A percentile compares a stretch with the other conserved stretches of the same genome.
phyloP scores from a whole-genome alignment of 1,139 yeast species.

The Keqinozyma sinolaborantium region DNA sequence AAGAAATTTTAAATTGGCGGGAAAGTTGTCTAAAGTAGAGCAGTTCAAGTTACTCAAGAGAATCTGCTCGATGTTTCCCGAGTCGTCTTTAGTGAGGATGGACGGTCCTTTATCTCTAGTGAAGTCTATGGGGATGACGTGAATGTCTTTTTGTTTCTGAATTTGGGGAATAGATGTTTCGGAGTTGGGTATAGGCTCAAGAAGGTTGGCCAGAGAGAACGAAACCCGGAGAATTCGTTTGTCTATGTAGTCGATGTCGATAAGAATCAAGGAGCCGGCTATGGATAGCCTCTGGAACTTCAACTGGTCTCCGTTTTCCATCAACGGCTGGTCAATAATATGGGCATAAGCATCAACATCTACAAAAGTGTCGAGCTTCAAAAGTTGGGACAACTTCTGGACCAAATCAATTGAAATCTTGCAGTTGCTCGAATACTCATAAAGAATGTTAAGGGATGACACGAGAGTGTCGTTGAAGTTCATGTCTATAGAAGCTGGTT shows the following conservation, averaged over 20 bases:
- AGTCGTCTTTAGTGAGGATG: conserved; percentile 9
- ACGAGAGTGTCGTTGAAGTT: conserved; percentile 21
- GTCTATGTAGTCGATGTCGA: conserved; percentile 39
- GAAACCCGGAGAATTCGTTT: conserved; percentile 26
- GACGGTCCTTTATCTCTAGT: conserved; percentile 8
- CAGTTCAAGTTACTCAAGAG: conserved; percentile 23
- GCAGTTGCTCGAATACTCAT: conserved; percentile 29
- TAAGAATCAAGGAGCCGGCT: conserved; percentile 40
- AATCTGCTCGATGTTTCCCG: conserved; percentile 19
- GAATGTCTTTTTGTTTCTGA: conserved; percentile 6
- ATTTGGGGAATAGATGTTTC: conserved; percentile 3
- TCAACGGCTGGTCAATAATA: conserved; percentile 16
- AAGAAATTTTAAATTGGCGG: conserved; percentile 33
- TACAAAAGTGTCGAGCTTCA: conserved; percentile 41
- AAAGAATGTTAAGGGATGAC: conserved; percentile 27
- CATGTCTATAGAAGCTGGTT: conserved; percentile 3
- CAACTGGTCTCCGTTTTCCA: conserved; percentile 9
- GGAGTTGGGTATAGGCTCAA: conserved; percentile 4
- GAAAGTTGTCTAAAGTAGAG: conserved; percentile 26
- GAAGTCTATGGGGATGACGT: conserved; percentile 12
- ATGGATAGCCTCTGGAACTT: conserved; percentile 31
- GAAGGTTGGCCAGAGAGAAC: conserved; percentile 34
- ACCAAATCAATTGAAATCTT: conserved; percentile 35
- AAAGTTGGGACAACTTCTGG: conserved; percentile 39
- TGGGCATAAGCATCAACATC: conserved; percentile 35